Conservation (phyloP, 352 stramenopile genomes). For the Detonula confervacea region DNA sequence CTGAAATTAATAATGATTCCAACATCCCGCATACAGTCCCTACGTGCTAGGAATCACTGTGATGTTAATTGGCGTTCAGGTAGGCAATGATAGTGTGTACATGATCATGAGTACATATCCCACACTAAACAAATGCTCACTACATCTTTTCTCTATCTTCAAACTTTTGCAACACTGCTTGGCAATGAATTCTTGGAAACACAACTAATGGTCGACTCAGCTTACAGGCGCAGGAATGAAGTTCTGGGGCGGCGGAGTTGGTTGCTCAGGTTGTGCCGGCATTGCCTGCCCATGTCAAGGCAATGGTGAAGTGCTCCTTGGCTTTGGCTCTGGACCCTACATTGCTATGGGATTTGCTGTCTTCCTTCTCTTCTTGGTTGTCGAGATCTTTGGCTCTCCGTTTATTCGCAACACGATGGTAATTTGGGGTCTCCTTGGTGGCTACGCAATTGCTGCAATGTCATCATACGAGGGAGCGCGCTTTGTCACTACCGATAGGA, state of each 20-base stretch:
- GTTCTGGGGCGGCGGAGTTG: conserved; percentile 70
- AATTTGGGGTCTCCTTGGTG: conserved; percentile 74
- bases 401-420: conserved; percentile 79
- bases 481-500: conserved; percentile 62
- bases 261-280: not conserved
- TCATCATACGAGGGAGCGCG: conserved; percentile 44
- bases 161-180: too few relatives aligned
- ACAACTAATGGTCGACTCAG: too few relatives aligned
- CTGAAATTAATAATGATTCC: too few relatives aligned
- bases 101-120: too few relatives aligned
- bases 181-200: too few relatives aligned
- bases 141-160: too few relatives aligned
- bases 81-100: too few relatives aligned
- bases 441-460: conserved; percentile 75
- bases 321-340: conserved; percentile 72
- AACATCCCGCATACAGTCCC: too few relatives aligned
- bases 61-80: conserved; percentile 79
- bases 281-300: not conserved
- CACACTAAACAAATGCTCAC: too few relatives aligned
- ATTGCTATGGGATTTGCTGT: conserved; percentile 81
- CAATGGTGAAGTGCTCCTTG: conserved; percentile 62
- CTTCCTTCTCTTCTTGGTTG: conserved; percentile 70
- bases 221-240: conserved; percentile 83
- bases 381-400: conserved; percentile 71
- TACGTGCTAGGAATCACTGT: conserved; percentile 78